These are phyloP conservation scores for Coffea eugenioides DNA, from an alignment of 257 asterid genomes.

Conservation along the genomic window DNA sequence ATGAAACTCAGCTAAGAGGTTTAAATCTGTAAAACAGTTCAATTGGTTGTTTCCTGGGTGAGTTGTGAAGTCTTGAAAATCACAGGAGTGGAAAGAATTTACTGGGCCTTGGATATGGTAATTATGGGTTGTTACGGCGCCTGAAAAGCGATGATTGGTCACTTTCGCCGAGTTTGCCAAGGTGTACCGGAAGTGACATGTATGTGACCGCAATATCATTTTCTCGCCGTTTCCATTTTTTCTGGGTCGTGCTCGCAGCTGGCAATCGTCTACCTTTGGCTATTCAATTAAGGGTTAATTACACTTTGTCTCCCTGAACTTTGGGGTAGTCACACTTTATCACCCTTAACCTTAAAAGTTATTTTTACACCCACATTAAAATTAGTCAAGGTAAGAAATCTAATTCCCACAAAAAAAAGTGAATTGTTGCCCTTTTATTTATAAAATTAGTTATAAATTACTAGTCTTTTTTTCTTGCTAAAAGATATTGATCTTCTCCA, in stretches of 20 bases:
- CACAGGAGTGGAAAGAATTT: constrained; percentile 18
- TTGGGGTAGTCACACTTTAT: too few relatives aligned
- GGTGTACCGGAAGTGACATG: constrained; percentile 14
- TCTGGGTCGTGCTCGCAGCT: not conserved
- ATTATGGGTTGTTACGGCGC: constrained; percentile 14
- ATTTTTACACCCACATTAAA: too few relatives aligned
- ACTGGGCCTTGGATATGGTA: constrained; percentile 1
- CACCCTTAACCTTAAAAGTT: too few relatives aligned
- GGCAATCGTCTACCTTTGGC: too few relatives aligned
- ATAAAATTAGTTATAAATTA: too few relatives aligned
- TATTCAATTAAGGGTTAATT: too few relatives aligned
- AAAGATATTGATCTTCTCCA: too few relatives aligned
- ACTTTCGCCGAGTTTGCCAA: not conserved
- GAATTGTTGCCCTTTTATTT: too few relatives aligned
- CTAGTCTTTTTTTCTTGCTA: too few relatives aligned
- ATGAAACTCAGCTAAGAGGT: constrained; percentile 24
- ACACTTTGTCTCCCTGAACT: too few relatives aligned
- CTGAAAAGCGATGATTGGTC: constrained; percentile 16
- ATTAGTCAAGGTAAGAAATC: too few relatives aligned
- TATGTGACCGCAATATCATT: constrained; percentile 28
- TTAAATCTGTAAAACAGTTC: constrained; percentile 11
- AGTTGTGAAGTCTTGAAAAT: constrained; percentile 8
- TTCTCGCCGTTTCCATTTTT: not conserved
- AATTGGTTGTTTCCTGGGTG: constrained; percentile 1
- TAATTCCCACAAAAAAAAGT: too few relatives aligned